These are phyloP conservation scores for Thyridium curvatum DNA, from an alignment of 2,329 filamentous ascomycete species.

Conservation along the genomic window DNA sequence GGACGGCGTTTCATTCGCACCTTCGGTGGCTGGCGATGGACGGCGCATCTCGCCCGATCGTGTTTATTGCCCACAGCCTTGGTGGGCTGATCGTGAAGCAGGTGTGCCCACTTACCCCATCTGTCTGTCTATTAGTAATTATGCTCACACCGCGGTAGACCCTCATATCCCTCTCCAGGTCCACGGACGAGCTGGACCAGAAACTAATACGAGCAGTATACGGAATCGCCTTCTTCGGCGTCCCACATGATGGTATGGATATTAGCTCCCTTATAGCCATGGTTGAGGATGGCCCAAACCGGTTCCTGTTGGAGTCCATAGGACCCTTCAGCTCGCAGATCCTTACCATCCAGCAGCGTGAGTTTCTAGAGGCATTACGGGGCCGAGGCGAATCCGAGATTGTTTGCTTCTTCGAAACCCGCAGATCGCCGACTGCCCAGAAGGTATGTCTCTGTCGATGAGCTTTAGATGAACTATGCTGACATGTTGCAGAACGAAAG, in stretches of 20 bases:
- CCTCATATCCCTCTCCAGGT: neutral
- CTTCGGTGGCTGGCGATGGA: slow-evolving; percentile 1
- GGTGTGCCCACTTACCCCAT: slow-evolving; percentile 2
- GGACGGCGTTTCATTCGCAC: slow-evolving; percentile 3
- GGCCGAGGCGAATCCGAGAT: slow-evolving; percentile 9
- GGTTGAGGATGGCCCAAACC: slow-evolving; percentile 1
- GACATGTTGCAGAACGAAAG: slow-evolving; percentile 6
- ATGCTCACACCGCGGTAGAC: too few relatives aligned
- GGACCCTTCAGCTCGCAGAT: slow-evolving; percentile 3
- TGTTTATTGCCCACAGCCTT: slow-evolving; percentile 14
- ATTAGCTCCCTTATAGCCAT: too few relatives aligned
- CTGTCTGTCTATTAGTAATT: neutral
- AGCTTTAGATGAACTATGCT: slow-evolving; percentile 1
- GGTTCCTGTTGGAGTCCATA: slow-evolving; percentile 2
- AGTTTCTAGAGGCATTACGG: slow-evolving; percentile 6
- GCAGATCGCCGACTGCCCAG: slow-evolving; percentile 14
- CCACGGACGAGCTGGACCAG: neutral
- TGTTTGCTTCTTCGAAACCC: slow-evolving; percentile 18
- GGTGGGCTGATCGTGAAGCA: slow-evolving; percentile 15
- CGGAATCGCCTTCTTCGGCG: slow-evolving; percentile 4
- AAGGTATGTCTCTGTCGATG: slow-evolving; percentile 2
- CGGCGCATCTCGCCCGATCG: slow-evolving; percentile 3
- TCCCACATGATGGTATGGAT: neutral
- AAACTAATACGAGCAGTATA: slow-evolving; percentile 3
- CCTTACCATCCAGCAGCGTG: slow-evolving; percentile 3